These are phyloP conservation scores for Chimonanthus praecox DNA, from an alignment of 164 flowering plant species.

Conservation along the genomic window DNA sequence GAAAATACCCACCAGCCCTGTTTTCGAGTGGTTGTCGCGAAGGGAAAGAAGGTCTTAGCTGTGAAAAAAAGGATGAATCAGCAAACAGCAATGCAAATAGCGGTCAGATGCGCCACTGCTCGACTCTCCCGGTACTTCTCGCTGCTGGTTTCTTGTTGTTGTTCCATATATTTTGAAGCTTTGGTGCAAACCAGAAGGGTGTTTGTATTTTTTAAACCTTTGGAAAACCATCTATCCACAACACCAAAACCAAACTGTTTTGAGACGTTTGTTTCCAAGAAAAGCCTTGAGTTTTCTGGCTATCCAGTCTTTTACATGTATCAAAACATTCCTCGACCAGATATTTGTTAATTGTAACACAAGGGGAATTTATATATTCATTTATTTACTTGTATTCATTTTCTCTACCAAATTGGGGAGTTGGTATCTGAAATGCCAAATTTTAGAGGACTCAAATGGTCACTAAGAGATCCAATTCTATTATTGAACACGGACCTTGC, in stretches of 20 bases:
- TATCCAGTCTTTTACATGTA: neutral
- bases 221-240: neutral
- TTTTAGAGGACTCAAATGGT: no score
- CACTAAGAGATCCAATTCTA: no score
- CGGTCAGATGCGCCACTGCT: neutral
- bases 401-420: neutral
- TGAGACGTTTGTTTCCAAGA: neutral
- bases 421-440: no score
- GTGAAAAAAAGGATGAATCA: slow-evolving; percentile 4
- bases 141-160: neutral
- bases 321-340: neutral
- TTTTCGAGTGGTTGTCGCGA: slow-evolving; percentile 32
- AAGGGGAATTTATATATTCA: neutral
- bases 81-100: neutral
- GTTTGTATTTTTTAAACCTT: neutral
- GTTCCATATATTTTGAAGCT: neutral
- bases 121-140: neutral
- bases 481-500: no score
- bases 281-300: neutral
- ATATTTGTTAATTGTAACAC: neutral
- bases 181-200: neutral
- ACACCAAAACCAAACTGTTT: neutral
- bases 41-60: slow-evolving; percentile 25
- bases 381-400: neutral
- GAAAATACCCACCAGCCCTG: slow-evolving; percentile 41